A percentile compares a stretch with the other conserved stretches of the same genome.
Evolutionary conservation across 1,284 basidiomycete genomes (phyloP).

Genomic region (Phylloporus sp.): DNA sequence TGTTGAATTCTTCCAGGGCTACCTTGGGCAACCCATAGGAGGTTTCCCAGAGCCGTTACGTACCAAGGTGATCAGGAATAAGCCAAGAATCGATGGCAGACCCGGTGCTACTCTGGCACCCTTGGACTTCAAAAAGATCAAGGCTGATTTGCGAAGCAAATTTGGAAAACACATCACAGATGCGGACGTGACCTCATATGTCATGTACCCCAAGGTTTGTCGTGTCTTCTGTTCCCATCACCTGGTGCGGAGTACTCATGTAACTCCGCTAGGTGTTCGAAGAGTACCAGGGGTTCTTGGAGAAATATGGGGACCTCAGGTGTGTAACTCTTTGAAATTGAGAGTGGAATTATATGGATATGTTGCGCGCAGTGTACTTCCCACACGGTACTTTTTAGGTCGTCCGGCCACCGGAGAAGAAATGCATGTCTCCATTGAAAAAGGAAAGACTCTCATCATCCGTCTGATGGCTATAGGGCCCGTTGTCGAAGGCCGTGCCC

Average conservation of each 20-base stretch:
- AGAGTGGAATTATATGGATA: constrained; percentile 26
- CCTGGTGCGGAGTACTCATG: constrained; percentile 20
- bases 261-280: constrained; percentile 82
- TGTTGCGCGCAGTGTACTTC: constrained; percentile 72
- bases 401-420: constrained; percentile 94
- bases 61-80: constrained; percentile 91
- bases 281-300: constrained; percentile 93
- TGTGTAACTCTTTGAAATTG: constrained; percentile 43
- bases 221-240: constrained; percentile 14
- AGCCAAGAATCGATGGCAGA: constrained; percentile 91
- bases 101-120: constrained; percentile 90
- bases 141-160: constrained; percentile 90
- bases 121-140: constrained; percentile 95
- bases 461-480: constrained; percentile 95
- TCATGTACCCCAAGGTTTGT: constrained; percentile 92
- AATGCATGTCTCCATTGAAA: constrained; percentile 95
- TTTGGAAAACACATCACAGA: constrained; percentile 96
- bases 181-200: constrained; percentile 92
- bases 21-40: constrained; percentile 95
- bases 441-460: constrained; percentile 97
- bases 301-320: constrained; percentile 96
- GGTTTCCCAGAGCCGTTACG: constrained; percentile 99
- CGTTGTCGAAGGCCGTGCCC: constrained; percentile 89
- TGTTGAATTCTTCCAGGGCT: constrained; percentile 97
- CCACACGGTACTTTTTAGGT: constrained; percentile 96